Evolutionary conservation across 1,284 basidiomycete genomes (phyloP).

Genomic region (Caloboletus inedulis): DNA sequence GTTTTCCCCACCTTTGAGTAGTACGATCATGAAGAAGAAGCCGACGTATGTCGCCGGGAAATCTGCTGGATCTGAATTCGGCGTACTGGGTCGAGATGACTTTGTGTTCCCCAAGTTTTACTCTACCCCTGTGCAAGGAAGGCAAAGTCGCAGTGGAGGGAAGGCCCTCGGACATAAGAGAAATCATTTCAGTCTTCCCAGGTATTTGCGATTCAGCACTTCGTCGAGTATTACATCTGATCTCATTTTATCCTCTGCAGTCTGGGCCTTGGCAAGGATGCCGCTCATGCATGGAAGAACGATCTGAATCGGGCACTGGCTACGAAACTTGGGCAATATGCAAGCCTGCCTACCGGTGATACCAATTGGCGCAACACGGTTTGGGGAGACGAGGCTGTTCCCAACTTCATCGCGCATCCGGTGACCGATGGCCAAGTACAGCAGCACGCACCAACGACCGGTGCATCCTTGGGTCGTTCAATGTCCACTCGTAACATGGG

Average conservation of each 20-base stretch:
- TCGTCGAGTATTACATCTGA: neutral
- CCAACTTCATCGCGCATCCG: conserved; percentile 35
- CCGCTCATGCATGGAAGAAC: conserved; percentile 50
- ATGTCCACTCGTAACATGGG: conserved; percentile 47
- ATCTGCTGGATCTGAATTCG: conserved; percentile 13
- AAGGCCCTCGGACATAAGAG: conserved; percentile 53
- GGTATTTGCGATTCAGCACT: conserved; percentile 37
- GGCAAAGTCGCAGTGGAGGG: conserved; percentile 30
- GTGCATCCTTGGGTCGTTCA: conserved; percentile 34
- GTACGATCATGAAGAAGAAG: conserved; percentile 40
- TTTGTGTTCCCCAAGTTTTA: conserved; percentile 52
- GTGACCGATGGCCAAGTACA: conserved; percentile 38
- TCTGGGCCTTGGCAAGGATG: conserved; percentile 61
- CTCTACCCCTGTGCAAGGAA: conserved; percentile 51
- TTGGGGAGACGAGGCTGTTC: conserved; percentile 42
- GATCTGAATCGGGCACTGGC: conserved; percentile 51
- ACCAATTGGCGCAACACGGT: conserved; percentile 47
- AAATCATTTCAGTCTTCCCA: conserved; percentile 61
- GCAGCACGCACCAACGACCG: conserved; percentile 21
- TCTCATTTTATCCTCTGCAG: conserved; percentile 34
- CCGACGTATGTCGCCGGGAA: conserved; percentile 6
- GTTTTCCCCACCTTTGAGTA: conserved; percentile 42
- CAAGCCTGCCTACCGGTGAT: conserved; percentile 40
- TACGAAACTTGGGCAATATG: conserved; percentile 38
- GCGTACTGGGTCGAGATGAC: conserved; percentile 29